Evolutionary conservation across 2,329 filamentous ascomycete species (phyloP).

Genomic region (Fusarium brevicatenulatum): DNA sequence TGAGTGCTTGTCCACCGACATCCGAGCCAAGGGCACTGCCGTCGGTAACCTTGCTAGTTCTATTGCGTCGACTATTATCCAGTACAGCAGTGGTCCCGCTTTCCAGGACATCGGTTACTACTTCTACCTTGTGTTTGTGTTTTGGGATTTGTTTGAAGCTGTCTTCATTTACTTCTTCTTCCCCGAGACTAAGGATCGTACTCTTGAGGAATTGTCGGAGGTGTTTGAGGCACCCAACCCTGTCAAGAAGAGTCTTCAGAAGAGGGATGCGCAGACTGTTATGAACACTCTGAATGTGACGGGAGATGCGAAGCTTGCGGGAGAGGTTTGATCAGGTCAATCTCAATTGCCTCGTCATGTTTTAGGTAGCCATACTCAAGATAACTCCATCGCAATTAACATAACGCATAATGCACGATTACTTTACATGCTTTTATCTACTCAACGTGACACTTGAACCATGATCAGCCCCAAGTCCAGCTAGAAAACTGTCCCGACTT

Average conservation of each 20-base stretch:
- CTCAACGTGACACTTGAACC: not conserved
- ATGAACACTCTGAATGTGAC: constrained; percentile 52
- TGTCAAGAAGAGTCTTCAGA: constrained; percentile 57
- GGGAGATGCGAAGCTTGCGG: constrained; percentile 43
- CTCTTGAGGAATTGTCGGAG: constrained; percentile 64
- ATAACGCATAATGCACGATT: not conserved
- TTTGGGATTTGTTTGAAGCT: constrained; percentile 57
- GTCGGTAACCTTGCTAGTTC: constrained; percentile 55
- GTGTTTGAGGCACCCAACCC: constrained; percentile 60
- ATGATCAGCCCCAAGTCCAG: fast-evolving
- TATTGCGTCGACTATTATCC: constrained; percentile 52
- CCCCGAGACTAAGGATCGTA: constrained; percentile 58
- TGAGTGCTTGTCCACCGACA: constrained; percentile 57
- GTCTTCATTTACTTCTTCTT: constrained; percentile 61
- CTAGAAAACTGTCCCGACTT: fast-evolving
- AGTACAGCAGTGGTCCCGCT: constrained; percentile 56
- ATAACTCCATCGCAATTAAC: not conserved
- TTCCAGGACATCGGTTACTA: constrained; percentile 57
- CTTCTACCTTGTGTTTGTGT: constrained; percentile 58
- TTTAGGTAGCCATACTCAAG: not conserved
- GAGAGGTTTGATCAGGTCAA: not conserved
- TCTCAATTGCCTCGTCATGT: not conserved
- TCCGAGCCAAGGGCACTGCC: constrained; percentile 57
- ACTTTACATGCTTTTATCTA: fast-evolving
- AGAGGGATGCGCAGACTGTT: constrained; percentile 56